Conservation (phyloP, 202 grass and related monocot genomes). For the Dendrocalamus latiflorus region DNA sequence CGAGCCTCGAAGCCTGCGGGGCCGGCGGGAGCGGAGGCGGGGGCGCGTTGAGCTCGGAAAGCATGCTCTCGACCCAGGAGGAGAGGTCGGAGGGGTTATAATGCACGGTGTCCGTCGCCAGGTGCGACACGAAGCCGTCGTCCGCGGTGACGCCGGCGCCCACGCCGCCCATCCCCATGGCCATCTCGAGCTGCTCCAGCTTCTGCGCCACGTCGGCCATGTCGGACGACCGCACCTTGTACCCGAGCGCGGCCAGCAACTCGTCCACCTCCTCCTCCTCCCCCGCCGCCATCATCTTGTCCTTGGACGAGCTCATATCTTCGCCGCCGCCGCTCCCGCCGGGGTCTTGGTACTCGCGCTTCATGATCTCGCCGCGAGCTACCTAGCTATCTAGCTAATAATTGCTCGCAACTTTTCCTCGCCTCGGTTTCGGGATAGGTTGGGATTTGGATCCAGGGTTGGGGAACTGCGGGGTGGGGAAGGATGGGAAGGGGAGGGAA, state of each 20-base stretch:
- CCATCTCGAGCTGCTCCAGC: conserved; percentile 91
- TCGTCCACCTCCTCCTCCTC: conserved; percentile 75
- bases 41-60: too few relatives aligned
- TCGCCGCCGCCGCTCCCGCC: conserved; percentile 13
- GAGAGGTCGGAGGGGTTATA: too few relatives aligned
- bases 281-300: conserved; percentile 40
- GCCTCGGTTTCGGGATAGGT: conserved; percentile 30
- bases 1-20: too few relatives aligned
- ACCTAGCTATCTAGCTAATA: conserved; percentile 10
- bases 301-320: conserved; percentile 37
- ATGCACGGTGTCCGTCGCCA: too few relatives aligned
- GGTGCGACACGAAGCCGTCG: too few relatives aligned
- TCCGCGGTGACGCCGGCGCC: too few relatives aligned
- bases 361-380: conserved; percentile 41
- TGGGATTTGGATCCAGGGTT: conserved; percentile 48
- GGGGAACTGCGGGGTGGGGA: neutral
- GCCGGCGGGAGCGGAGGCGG: too few relatives aligned
- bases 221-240: conserved; percentile 86
- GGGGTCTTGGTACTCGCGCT: conserved; percentile 77
- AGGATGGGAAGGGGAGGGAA: neutral
- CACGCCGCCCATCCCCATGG: too few relatives aligned
- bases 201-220: conserved; percentile 98
- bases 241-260: conserved; percentile 82
- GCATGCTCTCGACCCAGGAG: too few relatives aligned
- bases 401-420: conserved; percentile 24